Percentiles rank a stretch among this genome's conserved stretches.
These are phyloP conservation scores for Yamadazyma triangularis DNA, from an alignment of 1,139 yeast genomes.

Conservation along the genomic window DNA sequence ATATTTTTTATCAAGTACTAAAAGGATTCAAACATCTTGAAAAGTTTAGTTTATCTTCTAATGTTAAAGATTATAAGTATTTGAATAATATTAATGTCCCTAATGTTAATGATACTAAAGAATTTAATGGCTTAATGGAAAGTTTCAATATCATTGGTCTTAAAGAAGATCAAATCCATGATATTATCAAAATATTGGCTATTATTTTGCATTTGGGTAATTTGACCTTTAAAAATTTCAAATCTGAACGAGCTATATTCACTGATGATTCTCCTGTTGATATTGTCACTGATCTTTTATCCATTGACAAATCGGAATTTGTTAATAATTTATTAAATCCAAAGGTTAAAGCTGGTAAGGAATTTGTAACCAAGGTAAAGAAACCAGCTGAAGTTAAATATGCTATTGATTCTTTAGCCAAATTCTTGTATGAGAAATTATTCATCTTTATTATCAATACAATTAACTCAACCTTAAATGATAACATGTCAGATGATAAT, in stretches of 20 bases:
- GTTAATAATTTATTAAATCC: constrained; percentile 63
- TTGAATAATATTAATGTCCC: constrained; percentile 35
- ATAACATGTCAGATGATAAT: constrained; percentile 26
- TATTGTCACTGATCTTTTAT: constrained; percentile 57
- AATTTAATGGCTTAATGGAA: constrained; percentile 54
- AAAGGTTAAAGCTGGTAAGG: constrained; percentile 88
- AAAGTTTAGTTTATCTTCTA: constrained; percentile 44
- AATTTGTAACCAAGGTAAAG: constrained; percentile 75
- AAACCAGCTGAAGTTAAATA: constrained; percentile 77
- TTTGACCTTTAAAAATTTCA: constrained; percentile 65
- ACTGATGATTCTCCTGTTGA: constrained; percentile 51
- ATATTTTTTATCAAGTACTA: constrained; percentile 83
- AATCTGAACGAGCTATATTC: constrained; percentile 78
- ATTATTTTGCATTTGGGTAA: constrained; percentile 84
- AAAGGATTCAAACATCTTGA: constrained; percentile 58
- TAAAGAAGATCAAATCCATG: constrained; percentile 46
- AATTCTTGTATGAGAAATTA: constrained; percentile 77
- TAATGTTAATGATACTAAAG: constrained; percentile 57
- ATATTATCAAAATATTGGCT: constrained; percentile 66
- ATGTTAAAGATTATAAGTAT: constrained; percentile 50
- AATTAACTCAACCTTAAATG: constrained; percentile 66
- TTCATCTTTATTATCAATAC: constrained; percentile 75
- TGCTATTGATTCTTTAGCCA: constrained; percentile 83
- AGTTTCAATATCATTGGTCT: constrained; percentile 80
- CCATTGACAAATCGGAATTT: constrained; percentile 56